Percentiles rank a stretch among this genome's conserved stretches.
Conservation (phyloP, 2,329 filamentous ascomycete species). For the Sordariomycetes sp. region DNA sequence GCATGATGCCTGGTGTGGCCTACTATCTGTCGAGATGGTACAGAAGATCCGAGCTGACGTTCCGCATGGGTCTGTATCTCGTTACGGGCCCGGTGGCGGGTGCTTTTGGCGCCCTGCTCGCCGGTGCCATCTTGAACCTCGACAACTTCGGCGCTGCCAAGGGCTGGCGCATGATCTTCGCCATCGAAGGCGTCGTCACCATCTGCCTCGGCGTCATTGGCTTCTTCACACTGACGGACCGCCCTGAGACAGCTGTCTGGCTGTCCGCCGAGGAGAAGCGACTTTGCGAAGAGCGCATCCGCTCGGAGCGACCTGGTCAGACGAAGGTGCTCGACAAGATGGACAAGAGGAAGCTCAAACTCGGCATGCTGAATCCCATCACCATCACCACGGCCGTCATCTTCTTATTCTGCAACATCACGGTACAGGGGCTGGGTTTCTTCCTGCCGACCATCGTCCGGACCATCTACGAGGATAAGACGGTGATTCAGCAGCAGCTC, state of each 20-base stretch:
- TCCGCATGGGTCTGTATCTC: conserved; percentile 66
- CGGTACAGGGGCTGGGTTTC: conserved; percentile 60
- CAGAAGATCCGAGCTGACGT: conserved; percentile 60
- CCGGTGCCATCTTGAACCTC: conserved; percentile 66
- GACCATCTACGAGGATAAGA: conserved; percentile 53
- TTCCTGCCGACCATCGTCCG: conserved; percentile 60
- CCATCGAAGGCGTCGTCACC: conserved; percentile 40
- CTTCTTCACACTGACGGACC: conserved; percentile 25
- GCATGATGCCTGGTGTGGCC: conserved; percentile 59
- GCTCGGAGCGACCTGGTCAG: conserved; percentile 55
- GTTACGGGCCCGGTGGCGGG: conserved; percentile 62
- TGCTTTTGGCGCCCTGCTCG: conserved; percentile 62
- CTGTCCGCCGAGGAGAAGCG: conserved; percentile 43
- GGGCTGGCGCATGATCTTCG: conserved; percentile 67
- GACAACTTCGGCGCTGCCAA: conserved; percentile 53
- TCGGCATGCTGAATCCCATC: conserved; percentile 55
- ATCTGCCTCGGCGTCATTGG: conserved; percentile 23
- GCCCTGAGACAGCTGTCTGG: conserved; percentile 46
- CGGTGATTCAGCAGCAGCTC: conserved; percentile 54
- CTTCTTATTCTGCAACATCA: conserved; percentile 58
- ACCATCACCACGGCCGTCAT: conserved; percentile 36
- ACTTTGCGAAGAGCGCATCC: conserved; percentile 50
- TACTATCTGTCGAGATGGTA: conserved; percentile 71
- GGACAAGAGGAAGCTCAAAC: conserved; percentile 46
- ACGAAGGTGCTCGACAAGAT: conserved; percentile 56